A percentile compares a stretch with the other conserved stretches of the same genome.
These are phyloP conservation scores for Escovopsis sp. DNA, from an alignment of 2,329 filamentous ascomycete species.

Conservation along the genomic window DNA sequence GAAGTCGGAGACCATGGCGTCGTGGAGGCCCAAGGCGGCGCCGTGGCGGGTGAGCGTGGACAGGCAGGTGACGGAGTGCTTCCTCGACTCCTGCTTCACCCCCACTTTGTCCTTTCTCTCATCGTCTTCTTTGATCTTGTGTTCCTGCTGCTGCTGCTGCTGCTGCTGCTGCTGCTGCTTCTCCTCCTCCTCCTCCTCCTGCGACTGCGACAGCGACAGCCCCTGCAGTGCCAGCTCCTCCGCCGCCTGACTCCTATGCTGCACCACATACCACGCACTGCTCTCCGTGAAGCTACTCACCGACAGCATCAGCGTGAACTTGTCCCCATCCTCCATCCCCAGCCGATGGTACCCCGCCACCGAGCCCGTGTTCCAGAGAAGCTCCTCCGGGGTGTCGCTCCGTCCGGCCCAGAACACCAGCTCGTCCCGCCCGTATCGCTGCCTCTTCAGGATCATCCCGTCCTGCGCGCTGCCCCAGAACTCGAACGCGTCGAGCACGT, in stretches of 20 bases:
- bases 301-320: conserved; percentile 19
- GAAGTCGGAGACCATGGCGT: conserved; percentile 23
- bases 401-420: conserved; percentile 15
- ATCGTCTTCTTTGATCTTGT: no score
- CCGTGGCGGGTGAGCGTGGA: conserved; percentile 18
- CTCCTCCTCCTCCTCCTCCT: no score
- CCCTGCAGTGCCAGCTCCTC: no score
- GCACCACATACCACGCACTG: conserved; percentile 16
- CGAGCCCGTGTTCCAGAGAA: conserved; percentile 13
- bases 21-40: conserved; percentile 17
- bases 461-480: conserved; percentile 19
- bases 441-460: conserved; percentile 18
- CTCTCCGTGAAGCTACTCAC: conserved; percentile 23
- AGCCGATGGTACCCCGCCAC: conserved; percentile 16
- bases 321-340: conserved; percentile 7
- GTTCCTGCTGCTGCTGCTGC: no score
- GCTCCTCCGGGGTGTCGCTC: conserved; percentile 7
- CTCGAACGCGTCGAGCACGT: conserved; percentile 15
- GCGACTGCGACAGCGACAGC: no score
- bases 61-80: conserved; percentile 11
- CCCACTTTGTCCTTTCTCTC: no score
- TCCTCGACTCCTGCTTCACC: no score
- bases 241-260: no score
- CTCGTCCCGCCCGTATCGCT: conserved; percentile 17
- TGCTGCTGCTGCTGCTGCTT: no score